These are phyloP conservation scores for Candida broadrunensis DNA, from an alignment of 805 yeast species.

Conservation along the genomic window DNA sequence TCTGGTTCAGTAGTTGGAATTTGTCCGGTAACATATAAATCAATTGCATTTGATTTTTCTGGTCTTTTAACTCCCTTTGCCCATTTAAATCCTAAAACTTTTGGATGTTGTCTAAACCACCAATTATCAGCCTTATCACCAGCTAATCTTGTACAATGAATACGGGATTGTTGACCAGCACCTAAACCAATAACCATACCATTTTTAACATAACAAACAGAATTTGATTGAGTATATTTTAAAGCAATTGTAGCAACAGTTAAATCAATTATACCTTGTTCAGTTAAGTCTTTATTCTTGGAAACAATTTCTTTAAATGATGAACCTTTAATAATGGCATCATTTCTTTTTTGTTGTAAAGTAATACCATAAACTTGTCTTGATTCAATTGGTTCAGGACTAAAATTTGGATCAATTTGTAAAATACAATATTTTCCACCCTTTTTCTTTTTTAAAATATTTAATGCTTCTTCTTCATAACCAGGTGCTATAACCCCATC, in stretches of 20 bases:
- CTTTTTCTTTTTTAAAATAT: constrained; percentile 85
- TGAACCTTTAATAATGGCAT: constrained; percentile 88
- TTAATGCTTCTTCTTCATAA: constrained; percentile 88
- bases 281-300: constrained; percentile 78
- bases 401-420: constrained; percentile 93
- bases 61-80: constrained; percentile 98
- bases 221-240: constrained; percentile 97
- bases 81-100: constrained; percentile 91
- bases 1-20: constrained; percentile 92
- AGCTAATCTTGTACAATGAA: constrained; percentile 98
- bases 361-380: constrained; percentile 96
- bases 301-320: constrained; percentile 92
- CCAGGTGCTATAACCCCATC: constrained; percentile 99
- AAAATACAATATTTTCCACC: constrained; percentile 95
- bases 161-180: constrained; percentile 99
- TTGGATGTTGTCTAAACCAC: constrained; percentile 99
- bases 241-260: constrained; percentile 96
- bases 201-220: constrained; percentile 96
- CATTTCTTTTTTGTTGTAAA: constrained; percentile 95
- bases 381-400: constrained; percentile 77
- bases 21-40: constrained; percentile 86
- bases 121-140: constrained; percentile 99
- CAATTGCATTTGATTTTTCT: constrained; percentile 97
- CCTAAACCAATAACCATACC: constrained; percentile 99
- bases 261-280: constrained; percentile 89